Evolutionary conservation across 2,329 filamentous ascomycete genomes (phyloP).

Genomic region (Pseudogymnoascus sp.): DNA sequence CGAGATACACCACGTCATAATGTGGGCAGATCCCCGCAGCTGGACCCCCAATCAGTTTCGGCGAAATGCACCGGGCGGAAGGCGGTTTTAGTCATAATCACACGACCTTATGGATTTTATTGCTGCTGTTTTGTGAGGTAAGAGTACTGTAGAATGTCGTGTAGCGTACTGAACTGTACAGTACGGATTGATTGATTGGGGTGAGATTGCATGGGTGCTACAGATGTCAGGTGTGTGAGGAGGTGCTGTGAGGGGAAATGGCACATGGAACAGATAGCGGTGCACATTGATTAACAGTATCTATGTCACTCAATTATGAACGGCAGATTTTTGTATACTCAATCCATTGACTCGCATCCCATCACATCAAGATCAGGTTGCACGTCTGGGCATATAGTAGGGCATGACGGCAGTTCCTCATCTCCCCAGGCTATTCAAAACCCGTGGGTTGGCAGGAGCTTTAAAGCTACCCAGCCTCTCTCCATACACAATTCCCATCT

Average conservation of each 20-base stretch:
- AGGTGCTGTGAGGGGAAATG: neutral
- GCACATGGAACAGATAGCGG: neutral
- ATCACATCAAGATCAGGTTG: conserved; percentile 6
- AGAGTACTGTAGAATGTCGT: neutral
- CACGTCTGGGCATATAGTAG: conserved; percentile 2
- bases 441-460: conserved; percentile 23
- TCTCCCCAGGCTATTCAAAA: neutral
- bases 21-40: conserved; percentile 1
- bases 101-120: neutral
- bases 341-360: conserved; percentile 6
- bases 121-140: neutral
- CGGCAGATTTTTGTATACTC: neutral
- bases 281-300: neutral
- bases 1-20: neutral
- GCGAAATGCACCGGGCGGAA: neutral
- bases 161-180: neutral
- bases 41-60: neutral
- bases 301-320: neutral
- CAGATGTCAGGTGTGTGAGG: neutral
- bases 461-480: conserved; percentile 31
- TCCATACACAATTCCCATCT: neutral
- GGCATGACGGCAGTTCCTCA: neutral
- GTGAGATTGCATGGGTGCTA: neutral
- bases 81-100: conserved; percentile 7
- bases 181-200: neutral